Percentiles rank a stretch among this genome's conserved stretches.
These are phyloP conservation scores for Stygiomarasmius scandens DNA, from an alignment of 1,284 basidiomycete genomes.

Conservation along the genomic window DNA sequence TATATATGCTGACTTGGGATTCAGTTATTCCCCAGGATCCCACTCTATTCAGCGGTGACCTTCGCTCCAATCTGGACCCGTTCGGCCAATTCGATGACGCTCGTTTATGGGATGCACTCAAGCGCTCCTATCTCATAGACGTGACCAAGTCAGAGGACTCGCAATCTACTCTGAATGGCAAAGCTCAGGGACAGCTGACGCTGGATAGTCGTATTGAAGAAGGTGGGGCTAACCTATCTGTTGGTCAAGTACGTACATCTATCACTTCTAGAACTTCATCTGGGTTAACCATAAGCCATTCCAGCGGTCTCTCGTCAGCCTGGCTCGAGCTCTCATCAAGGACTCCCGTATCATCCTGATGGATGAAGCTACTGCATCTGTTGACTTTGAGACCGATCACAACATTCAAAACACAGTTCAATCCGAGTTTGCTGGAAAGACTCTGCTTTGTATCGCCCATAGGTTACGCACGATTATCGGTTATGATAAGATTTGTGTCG, in stretches of 20 bases:
- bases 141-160: not conserved
- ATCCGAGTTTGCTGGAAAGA: slow-evolving; percentile 66
- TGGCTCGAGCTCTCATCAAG: slow-evolving; percentile 19
- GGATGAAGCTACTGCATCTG: slow-evolving; percentile 43
- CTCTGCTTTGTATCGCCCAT: slow-evolving; percentile 69
- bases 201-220: slow-evolving; percentile 10
- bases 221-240: slow-evolving; percentile 8
- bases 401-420: slow-evolving; percentile 75
- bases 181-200: not conserved
- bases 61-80: slow-evolving; percentile 72
- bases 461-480: slow-evolving; percentile 61
- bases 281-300: not conserved
- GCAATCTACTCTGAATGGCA: not conserved
- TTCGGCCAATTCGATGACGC: slow-evolving; percentile 62
- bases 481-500: slow-evolving; percentile 64
- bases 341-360: slow-evolving; percentile 16
- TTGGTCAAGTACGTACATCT: slow-evolving; percentile 3
- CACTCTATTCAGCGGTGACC: slow-evolving; percentile 55
- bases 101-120: slow-evolving; percentile 63
- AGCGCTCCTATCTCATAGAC: slow-evolving; percentile 57
- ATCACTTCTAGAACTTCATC: not conserved
- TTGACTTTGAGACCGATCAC: slow-evolving; percentile 71
- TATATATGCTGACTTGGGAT: slow-evolving; percentile 32
- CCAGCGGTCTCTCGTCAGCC: slow-evolving; percentile 5
- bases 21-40: slow-evolving; percentile 63